Evolutionary conservation across 768 basidiomycete species (phyloP), one percentile per base, ranked within the genome.

Genomic region (Lactarius deliciosus): DNA sequence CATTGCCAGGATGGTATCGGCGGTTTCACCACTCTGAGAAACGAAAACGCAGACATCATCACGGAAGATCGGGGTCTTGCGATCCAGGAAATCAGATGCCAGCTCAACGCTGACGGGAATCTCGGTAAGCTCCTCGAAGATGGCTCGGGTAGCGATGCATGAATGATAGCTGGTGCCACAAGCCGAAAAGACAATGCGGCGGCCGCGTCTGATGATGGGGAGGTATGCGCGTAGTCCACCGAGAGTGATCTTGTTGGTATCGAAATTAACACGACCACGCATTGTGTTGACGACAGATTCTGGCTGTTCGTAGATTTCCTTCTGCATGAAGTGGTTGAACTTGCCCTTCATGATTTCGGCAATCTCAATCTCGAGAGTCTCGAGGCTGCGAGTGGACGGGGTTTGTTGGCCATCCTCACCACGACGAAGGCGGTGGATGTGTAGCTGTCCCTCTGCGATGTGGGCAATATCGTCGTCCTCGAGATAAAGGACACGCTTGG

Each of bases 331-430:
- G 76, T 96, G 96, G 75, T 94, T 94, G 76, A 98, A 99, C 78
- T 95, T 94, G 75, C 97, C 97, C 85, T 99, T 99, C 97, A 98
- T 98, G 81, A 99, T 98, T 71, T 96, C 97, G n/a, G 96, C 96
- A 56, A 99, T 86, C 79, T 99, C 97, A 70, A 99, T 88, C 79
- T 98, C 97, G 72, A 99, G 87, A 6, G 95, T 97, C 81, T 98
- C 97, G 77, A 99, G 98, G 70, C 86, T 94, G 71, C 97, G 92
- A 40, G 94, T 96, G 30, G 84, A 81, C 22, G 88, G 81, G 15
- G 85, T 83, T 72, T 84, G 81, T 34, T 80, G 76, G 63, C 86
- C 86, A 53, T 88, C 87, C 70, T 93, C 94, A 71, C 91, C 87
- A 75, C 93, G 88, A 71, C 97, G 93, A 66, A 98, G 88, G 72